Conservation (phyloP, 1,139 yeast species). For the Geotrichum aggregatum region DNA sequence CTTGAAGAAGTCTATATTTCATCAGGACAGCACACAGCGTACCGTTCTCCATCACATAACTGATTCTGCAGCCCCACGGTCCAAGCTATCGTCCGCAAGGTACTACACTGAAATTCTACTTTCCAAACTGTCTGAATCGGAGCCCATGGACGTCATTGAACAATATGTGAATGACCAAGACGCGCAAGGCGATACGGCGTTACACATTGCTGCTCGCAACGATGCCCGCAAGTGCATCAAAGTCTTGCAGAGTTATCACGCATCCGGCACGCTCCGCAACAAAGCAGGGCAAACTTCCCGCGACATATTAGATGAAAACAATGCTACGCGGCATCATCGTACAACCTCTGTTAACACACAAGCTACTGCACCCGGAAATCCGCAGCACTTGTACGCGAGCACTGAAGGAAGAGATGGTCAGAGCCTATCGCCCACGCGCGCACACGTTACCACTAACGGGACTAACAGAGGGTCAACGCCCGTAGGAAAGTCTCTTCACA, state of each 20-base stretch:
- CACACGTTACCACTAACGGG: too few relatives aligned
- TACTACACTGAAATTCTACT: slow-evolving; percentile 77
- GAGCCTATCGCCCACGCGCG: slow-evolving; percentile 29
- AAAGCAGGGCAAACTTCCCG: slow-evolving; percentile 70
- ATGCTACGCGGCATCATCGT: too few relatives aligned
- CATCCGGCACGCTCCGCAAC: slow-evolving; percentile 66
- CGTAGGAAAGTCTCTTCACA: background rate
- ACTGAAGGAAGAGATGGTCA: slow-evolving; percentile 23
- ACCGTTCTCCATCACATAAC: slow-evolving; percentile 86
- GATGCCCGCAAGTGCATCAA: slow-evolving; percentile 72
- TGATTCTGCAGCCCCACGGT: slow-evolving; percentile 50
- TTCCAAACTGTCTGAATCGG: slow-evolving; percentile 62
- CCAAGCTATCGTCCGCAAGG: slow-evolving; percentile 68
- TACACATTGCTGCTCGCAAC: slow-evolving; percentile 75
- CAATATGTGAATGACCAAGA: slow-evolving; percentile 73
- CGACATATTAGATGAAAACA: slow-evolving; percentile 56
- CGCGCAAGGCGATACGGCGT: slow-evolving; percentile 78
- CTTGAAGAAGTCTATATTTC: slow-evolving; percentile 59
- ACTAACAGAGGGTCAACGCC: slow-evolving; percentile 14
- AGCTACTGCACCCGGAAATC: slow-evolving; percentile 19
- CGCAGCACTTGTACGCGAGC: slow-evolving; percentile 14
- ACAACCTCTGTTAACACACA: too few relatives aligned
- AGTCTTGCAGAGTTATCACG: slow-evolving; percentile 67
- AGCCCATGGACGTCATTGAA: slow-evolving; percentile 48
- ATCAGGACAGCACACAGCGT: slow-evolving; percentile 59